Percentiles rank a stretch among this genome's conserved stretches.
Evolutionary conservation across 2,329 filamentous ascomycete genomes (phyloP).

Genomic region (Dactylellina haptotyla): DNA sequence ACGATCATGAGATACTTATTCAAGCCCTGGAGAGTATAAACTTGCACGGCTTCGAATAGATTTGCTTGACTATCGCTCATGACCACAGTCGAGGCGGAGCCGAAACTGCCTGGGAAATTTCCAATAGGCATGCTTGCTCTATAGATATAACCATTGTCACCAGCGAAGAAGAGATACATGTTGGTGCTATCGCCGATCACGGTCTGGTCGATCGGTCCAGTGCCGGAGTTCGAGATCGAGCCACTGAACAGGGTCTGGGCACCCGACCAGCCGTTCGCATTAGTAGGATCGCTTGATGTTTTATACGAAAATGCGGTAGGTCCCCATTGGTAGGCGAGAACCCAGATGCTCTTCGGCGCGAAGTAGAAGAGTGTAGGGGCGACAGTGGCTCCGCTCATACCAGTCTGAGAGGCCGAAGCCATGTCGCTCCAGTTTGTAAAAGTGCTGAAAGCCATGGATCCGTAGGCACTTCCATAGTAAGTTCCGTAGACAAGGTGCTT

Average conservation of each 20-base stretch:
- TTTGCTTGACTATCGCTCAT: conserved; percentile 68
- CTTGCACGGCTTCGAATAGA: conserved; percentile 74
- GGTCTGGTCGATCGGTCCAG: conserved; percentile 71
- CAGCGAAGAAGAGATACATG: conserved; percentile 76
- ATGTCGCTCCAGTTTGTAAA: conserved; percentile 69
- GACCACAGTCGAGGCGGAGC: conserved; percentile 65
- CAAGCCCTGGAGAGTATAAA: conserved; percentile 70
- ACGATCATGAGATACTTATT: conserved; percentile 75
- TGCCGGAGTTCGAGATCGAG: conserved; percentile 65
- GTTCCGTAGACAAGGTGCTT: conserved; percentile 72
- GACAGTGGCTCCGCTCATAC: conserved; percentile 65
- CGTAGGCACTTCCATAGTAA: conserved; percentile 64
- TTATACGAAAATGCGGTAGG: conserved; percentile 70
- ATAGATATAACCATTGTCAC: conserved; percentile 75
- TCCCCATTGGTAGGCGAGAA: conserved; percentile 75
- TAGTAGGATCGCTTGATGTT: conserved; percentile 69
- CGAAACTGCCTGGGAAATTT: conserved; percentile 72
- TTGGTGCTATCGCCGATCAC: conserved; percentile 70
- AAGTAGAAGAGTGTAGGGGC: conserved; percentile 74
- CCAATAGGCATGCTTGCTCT: conserved; percentile 71
- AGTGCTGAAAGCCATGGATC: conserved; percentile 70
- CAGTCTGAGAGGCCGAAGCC: conserved; percentile 66
- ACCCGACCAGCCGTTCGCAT: conserved; percentile 69
- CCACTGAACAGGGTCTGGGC: conserved; percentile 69
- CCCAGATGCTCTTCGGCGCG: conserved; percentile 70